phyloP scores from a whole-genome alignment of 805 yeast species.

The Suhomyces faveliae region DNA sequence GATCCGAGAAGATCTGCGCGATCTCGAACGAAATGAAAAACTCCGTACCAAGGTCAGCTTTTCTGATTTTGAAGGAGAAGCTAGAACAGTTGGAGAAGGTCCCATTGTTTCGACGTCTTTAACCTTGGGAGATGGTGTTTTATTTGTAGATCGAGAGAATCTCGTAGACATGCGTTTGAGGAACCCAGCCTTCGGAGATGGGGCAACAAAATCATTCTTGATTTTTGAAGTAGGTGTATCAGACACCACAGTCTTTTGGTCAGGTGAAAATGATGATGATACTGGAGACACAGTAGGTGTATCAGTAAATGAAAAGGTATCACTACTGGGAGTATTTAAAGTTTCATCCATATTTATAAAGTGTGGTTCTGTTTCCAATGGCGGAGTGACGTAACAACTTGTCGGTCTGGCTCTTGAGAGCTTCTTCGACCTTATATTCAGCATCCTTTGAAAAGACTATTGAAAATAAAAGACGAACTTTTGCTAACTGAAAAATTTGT shows the following conservation, averaged over 20 bases:
- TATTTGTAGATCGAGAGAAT: not conserved
- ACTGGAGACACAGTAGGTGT: conserved; percentile 5
- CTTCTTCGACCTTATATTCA: not conserved
- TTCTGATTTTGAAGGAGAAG: not conserved
- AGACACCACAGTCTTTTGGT: not conserved
- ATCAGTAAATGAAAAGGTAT: conserved; percentile 8
- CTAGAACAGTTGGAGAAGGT: not conserved
- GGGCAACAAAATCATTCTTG: not conserved
- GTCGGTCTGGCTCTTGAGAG: conserved; percentile 10
- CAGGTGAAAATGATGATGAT: conserved; percentile 7
- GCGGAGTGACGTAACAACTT: conserved; percentile 19
- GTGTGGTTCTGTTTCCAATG: conserved; percentile 8
- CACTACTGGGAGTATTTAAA: conserved; percentile 5
- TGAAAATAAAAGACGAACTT: not conserved
- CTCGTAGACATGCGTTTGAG: conserved; percentile 1
- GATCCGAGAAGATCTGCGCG: not conserved
- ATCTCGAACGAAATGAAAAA: conserved; percentile 5
- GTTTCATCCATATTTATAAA: conserved; percentile 6
- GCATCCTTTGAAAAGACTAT: not conserved
- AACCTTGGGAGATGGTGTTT: not conserved
- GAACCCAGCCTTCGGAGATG: not conserved
- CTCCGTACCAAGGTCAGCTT: conserved; percentile 1
- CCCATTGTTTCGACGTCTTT: not conserved
- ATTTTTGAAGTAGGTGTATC: not conserved
- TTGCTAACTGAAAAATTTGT: not conserved